These are phyloP conservation scores for Trichoderma reesei DNA, from an alignment of 495 filamentous ascomycete species.

Conservation along the genomic window DNA sequence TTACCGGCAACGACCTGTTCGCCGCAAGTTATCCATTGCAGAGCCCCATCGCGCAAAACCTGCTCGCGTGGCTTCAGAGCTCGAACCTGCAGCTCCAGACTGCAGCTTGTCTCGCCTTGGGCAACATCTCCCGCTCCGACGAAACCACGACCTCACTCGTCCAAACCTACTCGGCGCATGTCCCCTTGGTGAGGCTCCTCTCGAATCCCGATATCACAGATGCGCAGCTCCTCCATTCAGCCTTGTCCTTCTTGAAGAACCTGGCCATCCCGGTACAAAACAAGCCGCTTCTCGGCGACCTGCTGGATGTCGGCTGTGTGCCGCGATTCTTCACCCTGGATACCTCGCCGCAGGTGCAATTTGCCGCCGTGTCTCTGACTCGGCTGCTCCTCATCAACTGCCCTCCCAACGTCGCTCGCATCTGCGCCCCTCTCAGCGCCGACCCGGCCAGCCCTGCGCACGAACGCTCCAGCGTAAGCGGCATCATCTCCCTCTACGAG, in stretches of 20 bases:
- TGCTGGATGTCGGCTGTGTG: constrained; percentile 38
- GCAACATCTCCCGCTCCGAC: constrained; percentile 69
- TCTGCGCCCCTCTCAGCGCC: constrained; percentile 33
- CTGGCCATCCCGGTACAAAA: constrained; percentile 59
- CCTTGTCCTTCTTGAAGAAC: constrained; percentile 70
- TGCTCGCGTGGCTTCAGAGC: constrained; percentile 39
- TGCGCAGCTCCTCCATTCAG: constrained; percentile 51
- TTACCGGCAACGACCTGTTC: constrained; percentile 52
- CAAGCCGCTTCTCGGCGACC: constrained; percentile 46
- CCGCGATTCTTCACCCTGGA: constrained; percentile 52
- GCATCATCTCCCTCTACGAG: constrained; percentile 48
- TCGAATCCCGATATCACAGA: constrained; percentile 18
- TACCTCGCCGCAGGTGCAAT: constrained; percentile 57
- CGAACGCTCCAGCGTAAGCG: constrained; percentile 44
- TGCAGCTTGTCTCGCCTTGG: constrained; percentile 66
- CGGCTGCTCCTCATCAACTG: constrained; percentile 56
- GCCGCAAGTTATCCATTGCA: constrained; percentile 23
- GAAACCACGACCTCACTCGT: constrained; percentile 50
- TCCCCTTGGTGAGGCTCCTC: constrained; percentile 45
- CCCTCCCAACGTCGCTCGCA: constrained; percentile 42
- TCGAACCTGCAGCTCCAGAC: constrained; percentile 44
- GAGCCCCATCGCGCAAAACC: constrained; percentile 34
- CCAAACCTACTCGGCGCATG: constrained; percentile 41
- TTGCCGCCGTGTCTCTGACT: constrained; percentile 55
- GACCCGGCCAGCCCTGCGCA: constrained; percentile 32